Evolutionary conservation across 1,139 yeast species (phyloP).

Genomic region (Yueomyces sp.): DNA sequence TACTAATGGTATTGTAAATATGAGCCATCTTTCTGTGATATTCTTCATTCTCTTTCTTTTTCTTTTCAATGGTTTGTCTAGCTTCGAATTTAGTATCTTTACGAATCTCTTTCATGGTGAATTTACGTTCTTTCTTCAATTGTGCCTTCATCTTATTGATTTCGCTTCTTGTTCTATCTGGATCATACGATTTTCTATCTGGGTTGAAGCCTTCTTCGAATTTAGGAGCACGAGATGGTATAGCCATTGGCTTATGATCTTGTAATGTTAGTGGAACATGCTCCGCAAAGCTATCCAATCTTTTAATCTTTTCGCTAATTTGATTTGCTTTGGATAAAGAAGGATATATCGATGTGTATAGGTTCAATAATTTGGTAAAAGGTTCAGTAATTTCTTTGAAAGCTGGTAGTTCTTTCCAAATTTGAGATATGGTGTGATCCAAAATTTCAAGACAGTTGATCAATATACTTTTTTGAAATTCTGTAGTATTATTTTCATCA

Average conservation of each 20-base stretch:
- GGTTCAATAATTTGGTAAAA: constrained; percentile 16
- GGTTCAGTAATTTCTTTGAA: constrained; percentile 37
- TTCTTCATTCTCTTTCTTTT: constrained; percentile 59
- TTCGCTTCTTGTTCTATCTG: constrained; percentile 72
- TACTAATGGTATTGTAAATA: constrained; percentile 73
- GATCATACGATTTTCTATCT: constrained; percentile 83
- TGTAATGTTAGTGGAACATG: constrained; percentile 75
- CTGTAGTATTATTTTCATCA: constrained; percentile 10
- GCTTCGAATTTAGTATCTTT: constrained; percentile 81
- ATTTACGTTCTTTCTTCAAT: constrained; percentile 83
- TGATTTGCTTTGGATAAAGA: constrained; percentile 14
- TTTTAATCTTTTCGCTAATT: constrained; percentile 33
- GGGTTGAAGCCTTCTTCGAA: constrained; percentile 95
- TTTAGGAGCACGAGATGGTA: constrained; percentile 78
- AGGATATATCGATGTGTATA: constrained; percentile 13
- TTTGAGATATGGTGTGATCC: constrained; percentile 21
- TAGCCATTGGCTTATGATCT: constrained; percentile 73
- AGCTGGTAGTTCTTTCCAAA: constrained; percentile 59
- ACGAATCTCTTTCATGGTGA: constrained; percentile 79
- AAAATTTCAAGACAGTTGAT: constrained; percentile 19
- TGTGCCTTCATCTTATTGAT: constrained; percentile 69
- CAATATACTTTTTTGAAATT: constrained; percentile 25
- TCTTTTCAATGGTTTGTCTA: constrained; percentile 68
- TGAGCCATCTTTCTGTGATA: constrained; percentile 86
- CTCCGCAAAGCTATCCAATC: constrained; percentile 39